These are phyloP conservation scores for Athelia sp. DNA, from an alignment of 1,284 basidiomycete genomes.

Conservation along the genomic window DNA sequence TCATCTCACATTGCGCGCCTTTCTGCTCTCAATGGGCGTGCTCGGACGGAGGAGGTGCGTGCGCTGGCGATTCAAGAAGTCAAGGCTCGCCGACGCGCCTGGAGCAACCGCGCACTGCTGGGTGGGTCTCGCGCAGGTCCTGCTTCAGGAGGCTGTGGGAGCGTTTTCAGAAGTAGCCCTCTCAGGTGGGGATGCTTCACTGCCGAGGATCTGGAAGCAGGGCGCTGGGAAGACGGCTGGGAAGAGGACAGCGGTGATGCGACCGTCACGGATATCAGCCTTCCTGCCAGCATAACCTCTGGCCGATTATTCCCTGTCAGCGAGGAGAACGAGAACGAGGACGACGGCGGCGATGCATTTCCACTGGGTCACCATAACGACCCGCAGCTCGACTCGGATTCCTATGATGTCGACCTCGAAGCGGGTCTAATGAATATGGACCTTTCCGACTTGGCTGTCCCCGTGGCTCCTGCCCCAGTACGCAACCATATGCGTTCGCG, in stretches of 20 bases:
- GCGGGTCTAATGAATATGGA: too few species aligned
- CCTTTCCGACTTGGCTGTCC: too few species aligned
- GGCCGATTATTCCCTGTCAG: constrained; percentile 39
- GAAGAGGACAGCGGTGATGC: constrained; percentile 19
- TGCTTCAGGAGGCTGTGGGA: constrained; percentile 30
- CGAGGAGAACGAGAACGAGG: constrained; percentile 42
- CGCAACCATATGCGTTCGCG: too few species aligned
- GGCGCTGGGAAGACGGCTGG: constrained; percentile 5
- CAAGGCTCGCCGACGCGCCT: constrained; percentile 47
- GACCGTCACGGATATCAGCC: constrained; percentile 8
- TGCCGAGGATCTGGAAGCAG: constrained; percentile 10
- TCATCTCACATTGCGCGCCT: constrained; percentile 32
- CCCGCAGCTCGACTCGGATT: too few species aligned
- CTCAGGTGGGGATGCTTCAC: constrained; percentile 30
- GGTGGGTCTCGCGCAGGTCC: constrained; percentile 19
- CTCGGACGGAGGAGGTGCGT: constrained; percentile 12
- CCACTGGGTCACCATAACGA: too few species aligned
- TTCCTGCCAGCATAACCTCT: not conserved
- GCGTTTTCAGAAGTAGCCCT: constrained; percentile 31
- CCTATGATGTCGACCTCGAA: too few species aligned
- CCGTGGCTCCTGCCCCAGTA: too few species aligned
- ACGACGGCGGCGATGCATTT: constrained; percentile 4
- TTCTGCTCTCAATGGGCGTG: constrained; percentile 29
- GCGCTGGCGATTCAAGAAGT: constrained; percentile 34
- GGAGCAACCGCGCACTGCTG: constrained; percentile 39